Evolutionary conservation across 805 yeast species (phyloP), one percentile per base, ranked within the genome.

Genomic region (Brettanomyces nanus): DNA sequence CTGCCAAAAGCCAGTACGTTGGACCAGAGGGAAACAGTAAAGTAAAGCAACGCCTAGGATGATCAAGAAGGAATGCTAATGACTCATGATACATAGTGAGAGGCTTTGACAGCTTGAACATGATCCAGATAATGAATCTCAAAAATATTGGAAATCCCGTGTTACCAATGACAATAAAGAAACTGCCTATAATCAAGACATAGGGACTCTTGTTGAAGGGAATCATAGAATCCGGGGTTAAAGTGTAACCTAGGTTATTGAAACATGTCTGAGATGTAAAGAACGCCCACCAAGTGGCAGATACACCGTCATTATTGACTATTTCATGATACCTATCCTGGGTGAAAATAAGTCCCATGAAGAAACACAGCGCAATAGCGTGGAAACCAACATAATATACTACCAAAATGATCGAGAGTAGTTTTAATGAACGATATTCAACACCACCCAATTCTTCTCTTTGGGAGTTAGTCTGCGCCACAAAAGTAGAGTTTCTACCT

Each of bases 391-490:
- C 45, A 50, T 85, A 87, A 53, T 85, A 92, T 5, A 58, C 41
- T 1, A 75, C 54, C 11, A 90, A 59, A 32, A 90, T 72, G 45
- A 73, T 71, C 41, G 82, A 75, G 40, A 92, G 62, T 7, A 87
- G 62, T 52, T 86, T 86, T 41, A 85, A 70, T 0, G 99, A 86
- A 31, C 97, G 71, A 56, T 92, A 92, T 54, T 92, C 99, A 13
- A 92, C 96, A 35, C 98, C 99, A 28, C 98, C 99, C 28, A 92
- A 63, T 56, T 92, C 99, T 42, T 84, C 94, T 51, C 85, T 87
- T 57, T 92, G 97, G 19, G 72, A 79, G 27, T 78, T 85, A 3
- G 85, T 76, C 31, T 92, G 59, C 13, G 82, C 82, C 2, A 86
- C 82, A 65, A 92, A 92, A 0, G 89, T 80, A 0, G 97, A 90